A percentile compares a stretch with the other conserved stretches of the same genome.
Conservation (phyloP, 345 rosid genomes). For the Orychophragmus violaceus region DNA sequence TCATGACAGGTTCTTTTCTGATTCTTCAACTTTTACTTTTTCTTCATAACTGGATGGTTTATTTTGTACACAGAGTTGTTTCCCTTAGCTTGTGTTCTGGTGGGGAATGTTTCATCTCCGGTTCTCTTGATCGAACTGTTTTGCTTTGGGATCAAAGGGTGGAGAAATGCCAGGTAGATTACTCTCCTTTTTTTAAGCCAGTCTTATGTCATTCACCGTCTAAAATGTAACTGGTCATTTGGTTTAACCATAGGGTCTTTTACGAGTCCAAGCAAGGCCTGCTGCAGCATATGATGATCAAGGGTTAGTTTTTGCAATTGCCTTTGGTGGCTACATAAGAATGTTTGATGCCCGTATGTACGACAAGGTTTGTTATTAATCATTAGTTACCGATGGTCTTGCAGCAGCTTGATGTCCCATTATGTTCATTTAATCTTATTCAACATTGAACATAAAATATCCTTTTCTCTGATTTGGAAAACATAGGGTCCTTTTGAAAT, state of each 20-base stretch:
- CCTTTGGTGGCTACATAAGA: constrained; percentile 88
- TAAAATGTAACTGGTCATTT: not conserved
- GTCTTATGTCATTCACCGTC: not conserved
- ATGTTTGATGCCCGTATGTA: constrained; percentile 90
- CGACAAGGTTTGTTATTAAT: constrained; percentile 62
- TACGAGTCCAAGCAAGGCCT: constrained; percentile 88
- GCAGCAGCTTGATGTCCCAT: not conserved
- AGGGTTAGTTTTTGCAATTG: constrained; percentile 82
- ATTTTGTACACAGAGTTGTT: constrained; percentile 56
- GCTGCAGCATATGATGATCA: constrained; percentile 96
- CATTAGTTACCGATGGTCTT: too few species aligned
- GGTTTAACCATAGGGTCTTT: constrained; percentile 43
- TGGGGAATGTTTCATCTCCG: constrained; percentile 83
- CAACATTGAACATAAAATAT: too few species aligned
- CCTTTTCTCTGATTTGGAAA: not conserved
- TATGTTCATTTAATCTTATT: not conserved
- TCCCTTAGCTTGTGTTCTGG: constrained; percentile 86
- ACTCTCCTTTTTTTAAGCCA: not conserved
- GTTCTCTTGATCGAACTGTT: constrained; percentile 96
- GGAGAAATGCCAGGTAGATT: constrained; percentile 87
- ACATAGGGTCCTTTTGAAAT: constrained; percentile 93
- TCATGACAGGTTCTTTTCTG: constrained; percentile 68
- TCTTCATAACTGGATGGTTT: not conserved
- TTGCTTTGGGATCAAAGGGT: constrained; percentile 96
- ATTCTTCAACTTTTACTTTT: not conserved